Evolutionary conservation across 2,329 filamentous ascomycete species (phyloP), one percentile per base, ranked within the genome.

Genomic region (Colletotrichum sp.): DNA sequence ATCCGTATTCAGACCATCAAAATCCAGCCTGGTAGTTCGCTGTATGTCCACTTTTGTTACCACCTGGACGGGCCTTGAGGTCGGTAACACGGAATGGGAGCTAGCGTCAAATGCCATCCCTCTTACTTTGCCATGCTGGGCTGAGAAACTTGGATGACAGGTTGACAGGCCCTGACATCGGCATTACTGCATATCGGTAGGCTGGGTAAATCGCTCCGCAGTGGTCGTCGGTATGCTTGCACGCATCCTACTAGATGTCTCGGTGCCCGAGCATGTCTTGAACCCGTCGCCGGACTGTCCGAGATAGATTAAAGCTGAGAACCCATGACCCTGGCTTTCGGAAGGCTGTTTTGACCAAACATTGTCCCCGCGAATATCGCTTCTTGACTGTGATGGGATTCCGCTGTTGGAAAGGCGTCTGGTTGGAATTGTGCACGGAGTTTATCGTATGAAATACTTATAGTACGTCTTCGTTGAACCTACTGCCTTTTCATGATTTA

Each of bases 101-200:
- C 66, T 57, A 63, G 65, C 49, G 67, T 60, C 10, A 60, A 71
- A 65, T 71, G 21, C 67, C 71, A 65, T 36, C 32, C 36, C 8
- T 59, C n/a, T 7, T 16, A 15, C 28, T 36, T 69, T 36, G 21
- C 65, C 57, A 30, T 73, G 57, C 28, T 57, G 44, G 39, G 36
- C 16, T 60, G 8, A 63, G 18, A 34, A 21, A 49, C 52, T 15
- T 39, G 10, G 18, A 15, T 55, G 57, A 55, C 57, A 30, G 39
- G 18, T 28, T 69, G 36, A 55, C 39, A 69, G 57, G 39, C n/a
- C 52, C 24, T 69, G 55, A 26, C 71, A 39, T 73, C 57, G 71
- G 71, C 36, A 21, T 39, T 30, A 24, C 30, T 57, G 24, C 30
- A 26, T 26, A 13, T 9, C 4, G 57, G 7, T 26, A 30, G 18